Evolutionary conservation across 169 alveolate species (phyloP), one percentile per base, ranked within the genome.

Genomic region (Babesia bovis): DNA sequence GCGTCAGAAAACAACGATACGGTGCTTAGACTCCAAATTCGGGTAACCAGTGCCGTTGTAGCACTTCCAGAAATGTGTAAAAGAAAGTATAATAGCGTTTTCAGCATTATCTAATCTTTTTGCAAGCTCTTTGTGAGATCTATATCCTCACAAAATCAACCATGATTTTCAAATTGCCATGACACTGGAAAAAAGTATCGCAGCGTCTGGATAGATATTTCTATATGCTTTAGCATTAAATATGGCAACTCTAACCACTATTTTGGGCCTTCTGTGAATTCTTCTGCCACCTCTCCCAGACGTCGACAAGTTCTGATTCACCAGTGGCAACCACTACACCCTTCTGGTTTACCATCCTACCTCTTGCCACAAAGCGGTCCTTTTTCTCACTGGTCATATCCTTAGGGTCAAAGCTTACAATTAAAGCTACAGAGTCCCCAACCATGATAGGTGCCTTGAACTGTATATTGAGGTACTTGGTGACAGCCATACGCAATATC

Each of bases 311-410:
- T 38, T 81, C 88, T 4, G 84, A 81, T 36, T 66, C 70, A 28
- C 85, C 88, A 28, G 79, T 81, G 15, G 84, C 88, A 10, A 66
- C 84, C n/a, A 71, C 65, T 12, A 50, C 63, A 9, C 88, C 88
- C 4, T 21, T 1, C 35, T 69, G 60, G 66, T 70, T 66, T 66
- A 35, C 58, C 74, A 72, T 66, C 19, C 51, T 47, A 50, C 82
- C 84, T 21, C 51, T 23, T 5, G 82, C 88, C 2, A 73, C 71
- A 57, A 81, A 70, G 5, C 84, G 26, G 49, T 66, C 84, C 51
- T 32, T 12, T 36, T 47, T 49, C 28, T 60, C 59, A 25, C 44
- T 42, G 5, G 0, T 28, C 26, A 53, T 13, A 21, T 21, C n/a
- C 17, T 79, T 19, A 12, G 88, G 88, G 74, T 81, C 88, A 49